Evolutionary conservation across 169 alveolate species (phyloP).

Genomic region (Plasmodium berghei): DNA sequence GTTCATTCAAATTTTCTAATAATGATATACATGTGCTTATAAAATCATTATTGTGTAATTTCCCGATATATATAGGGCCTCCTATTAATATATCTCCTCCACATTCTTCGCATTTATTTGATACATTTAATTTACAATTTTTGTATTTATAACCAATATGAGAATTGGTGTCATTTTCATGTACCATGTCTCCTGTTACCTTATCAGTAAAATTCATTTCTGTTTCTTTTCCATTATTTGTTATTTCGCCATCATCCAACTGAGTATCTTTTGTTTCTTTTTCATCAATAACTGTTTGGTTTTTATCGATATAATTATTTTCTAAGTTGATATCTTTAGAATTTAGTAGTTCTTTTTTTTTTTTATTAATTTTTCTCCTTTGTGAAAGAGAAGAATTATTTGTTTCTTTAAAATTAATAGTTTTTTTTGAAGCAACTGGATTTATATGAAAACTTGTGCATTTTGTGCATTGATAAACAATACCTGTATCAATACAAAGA

Average conservation of each 20-base stretch:
- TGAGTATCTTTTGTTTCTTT: not conserved
- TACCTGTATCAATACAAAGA: slow-evolving; percentile 87
- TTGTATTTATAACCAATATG: slow-evolving; percentile 23
- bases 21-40: slow-evolving; percentile 73
- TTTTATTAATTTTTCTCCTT: slow-evolving; percentile 17
- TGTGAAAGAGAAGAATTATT: slow-evolving; percentile 10
- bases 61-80: slow-evolving; percentile 89
- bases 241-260: not conserved
- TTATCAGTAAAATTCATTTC: not conserved
- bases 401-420: slow-evolving; percentile 23
- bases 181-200: not conserved
- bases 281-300: not conserved
- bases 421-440: slow-evolving; percentile 81
- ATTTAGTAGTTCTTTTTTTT: not conserved
- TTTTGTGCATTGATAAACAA: slow-evolving; percentile 89
- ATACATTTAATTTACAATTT: slow-evolving; percentile 47
- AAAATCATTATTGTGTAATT: slow-evolving; percentile 83
- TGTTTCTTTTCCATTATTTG: not conserved
- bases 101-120: slow-evolving; percentile 85
- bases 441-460: slow-evolving; percentile 86
- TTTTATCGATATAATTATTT: not conserved
- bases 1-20: slow-evolving; percentile 36
- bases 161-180: not conserved
- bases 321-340: no score
- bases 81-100: slow-evolving; percentile 87